phyloP scores from a whole-genome alignment of 768 basidiomycete genomes.

The Suillus clintonianus region DNA sequence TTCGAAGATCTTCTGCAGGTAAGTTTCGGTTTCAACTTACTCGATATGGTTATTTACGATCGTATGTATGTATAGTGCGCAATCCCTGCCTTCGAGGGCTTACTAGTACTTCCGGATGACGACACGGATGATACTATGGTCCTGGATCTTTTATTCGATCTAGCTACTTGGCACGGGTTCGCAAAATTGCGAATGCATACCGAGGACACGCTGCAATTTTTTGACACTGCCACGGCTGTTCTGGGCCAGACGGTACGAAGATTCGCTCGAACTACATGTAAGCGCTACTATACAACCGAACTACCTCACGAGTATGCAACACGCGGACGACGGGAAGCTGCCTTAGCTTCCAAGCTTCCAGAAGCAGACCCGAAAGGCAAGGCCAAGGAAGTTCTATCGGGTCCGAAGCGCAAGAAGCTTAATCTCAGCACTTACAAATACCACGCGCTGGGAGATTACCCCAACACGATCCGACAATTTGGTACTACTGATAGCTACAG shows the following conservation, averaged over 20 bases:
- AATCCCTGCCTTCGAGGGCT: constrained; percentile 38
- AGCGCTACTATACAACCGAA: too few relatives aligned
- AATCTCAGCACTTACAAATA: constrained; percentile 12
- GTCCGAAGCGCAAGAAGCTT: constrained; percentile 4
- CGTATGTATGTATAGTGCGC: constrained; percentile 1
- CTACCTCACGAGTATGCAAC: too few relatives aligned
- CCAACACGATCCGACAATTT: constrained; percentile 10
- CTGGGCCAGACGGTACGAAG: too few relatives aligned
- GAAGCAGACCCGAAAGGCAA: background rate
- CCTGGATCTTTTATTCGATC: background rate
- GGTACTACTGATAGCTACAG: constrained; percentile 39
- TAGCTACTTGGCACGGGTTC: too few relatives aligned
- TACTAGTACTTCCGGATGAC: constrained; percentile 32
- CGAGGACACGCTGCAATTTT: too few relatives aligned
- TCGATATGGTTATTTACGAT: too few relatives aligned
- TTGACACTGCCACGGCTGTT: too few relatives aligned
- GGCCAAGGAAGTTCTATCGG: background rate
- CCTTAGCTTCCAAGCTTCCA: background rate
- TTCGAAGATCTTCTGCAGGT: constrained; percentile 38
- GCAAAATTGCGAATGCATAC: too few relatives aligned
- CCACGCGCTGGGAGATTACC: constrained; percentile 13
- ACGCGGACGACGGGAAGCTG: constrained; percentile 9
- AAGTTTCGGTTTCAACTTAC: too few relatives aligned
- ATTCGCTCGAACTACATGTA: too few relatives aligned
- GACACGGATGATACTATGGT: constrained; percentile 22